Base-by-base conservation (phyloP, 164 flowering plant genomes). In the Vitis cinerea region DNA sequence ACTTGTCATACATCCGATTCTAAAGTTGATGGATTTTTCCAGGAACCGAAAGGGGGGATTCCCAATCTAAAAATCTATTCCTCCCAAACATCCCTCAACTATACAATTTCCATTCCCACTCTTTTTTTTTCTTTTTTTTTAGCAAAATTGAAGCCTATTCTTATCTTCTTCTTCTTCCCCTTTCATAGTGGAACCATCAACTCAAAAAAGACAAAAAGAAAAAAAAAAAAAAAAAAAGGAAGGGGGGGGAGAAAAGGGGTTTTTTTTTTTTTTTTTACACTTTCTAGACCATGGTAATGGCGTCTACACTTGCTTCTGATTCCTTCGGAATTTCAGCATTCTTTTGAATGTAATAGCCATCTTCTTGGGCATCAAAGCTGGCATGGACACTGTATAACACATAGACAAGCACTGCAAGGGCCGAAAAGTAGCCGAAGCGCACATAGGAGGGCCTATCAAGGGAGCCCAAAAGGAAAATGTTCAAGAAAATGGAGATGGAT, bases 351-450 rank as follows among this genome's bases (percentile, higher is more conserved):
- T 83, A 71, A 37, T 62, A 65, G 31, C 86, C 94, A 2, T 80
- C 81, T 37, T 68, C 84, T 65, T 85, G 88, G 0, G 92, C 97
- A 78, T 94, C 97, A 69, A 70, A 88, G 80, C 91, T 90, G 7
- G 97, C 87, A 80, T 94, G 98, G 11, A 94, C 94, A 66, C 98
- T 88, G 69, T 91, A 91, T 6, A 95, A 65, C 1, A 95, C 70
- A 71, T 95, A 95, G 4, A 88, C 79, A 61, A 88, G 71, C 67
- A 88, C 85, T 0, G 80, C 79, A 0, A 93, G 44, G 0, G 65
- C 93, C 9, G 99, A 86, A 71, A 91, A 95, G 73, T 86, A 74
- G 16, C 82, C 92, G 59, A 95, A 95, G 49, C 99, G 71, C 6
- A 80, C 66, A 50, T 88, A 95, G 2, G 99, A 95, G 0, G 90